phyloP scores from a whole-genome alignment of 2,329 filamentous ascomycete genomes.

The Dissoconium aciculare region DNA sequence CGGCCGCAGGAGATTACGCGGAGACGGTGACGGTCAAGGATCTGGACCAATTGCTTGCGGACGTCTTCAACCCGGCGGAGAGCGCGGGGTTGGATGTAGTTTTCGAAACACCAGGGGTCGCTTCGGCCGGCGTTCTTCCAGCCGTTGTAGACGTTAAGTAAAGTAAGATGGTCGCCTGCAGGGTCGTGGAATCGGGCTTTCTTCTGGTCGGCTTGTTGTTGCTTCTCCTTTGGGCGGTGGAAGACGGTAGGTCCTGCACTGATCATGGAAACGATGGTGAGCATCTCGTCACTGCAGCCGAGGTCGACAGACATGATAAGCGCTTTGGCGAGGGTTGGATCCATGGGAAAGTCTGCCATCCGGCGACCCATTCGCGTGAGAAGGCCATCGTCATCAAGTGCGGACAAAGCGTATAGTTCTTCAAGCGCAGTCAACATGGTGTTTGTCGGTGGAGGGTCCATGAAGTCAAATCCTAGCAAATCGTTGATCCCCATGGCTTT shows the following conservation, averaged over 20 bases:
- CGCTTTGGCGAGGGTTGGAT: constrained; percentile 78
- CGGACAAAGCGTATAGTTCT: constrained; percentile 81
- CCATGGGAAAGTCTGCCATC: constrained; percentile 99
- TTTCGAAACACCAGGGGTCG: constrained; percentile 90
- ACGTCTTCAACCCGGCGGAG: constrained; percentile 88
- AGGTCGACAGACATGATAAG: constrained; percentile 78
- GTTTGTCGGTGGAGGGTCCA: constrained; percentile 95
- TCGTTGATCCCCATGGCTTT: constrained; percentile 99
- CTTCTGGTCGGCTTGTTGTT: constrained; percentile 90
- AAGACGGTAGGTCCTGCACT: constrained; percentile 68
- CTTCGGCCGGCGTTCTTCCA: constrained; percentile 79
- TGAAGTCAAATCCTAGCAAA: constrained; percentile 92
- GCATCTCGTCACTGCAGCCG: constrained; percentile 81
- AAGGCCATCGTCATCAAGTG: constrained; percentile 87
- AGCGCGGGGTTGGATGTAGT: constrained; percentile 84
- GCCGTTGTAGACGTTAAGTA: constrained; percentile 93
- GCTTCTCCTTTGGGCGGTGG: constrained; percentile 94
- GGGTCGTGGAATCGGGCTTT: constrained; percentile 96
- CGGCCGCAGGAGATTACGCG: constrained; percentile 70
- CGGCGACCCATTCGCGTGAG: constrained; percentile 82
- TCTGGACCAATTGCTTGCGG: constrained; percentile 76
- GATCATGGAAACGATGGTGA: constrained; percentile 90
- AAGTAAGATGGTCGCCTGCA: constrained; percentile 80
- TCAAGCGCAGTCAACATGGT: constrained; percentile 95
- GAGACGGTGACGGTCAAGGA: constrained; percentile 85